These are phyloP conservation scores for Aspergillus tubingensis DNA, from an alignment of 2,329 filamentous ascomycete species.

Conservation along the genomic window DNA sequence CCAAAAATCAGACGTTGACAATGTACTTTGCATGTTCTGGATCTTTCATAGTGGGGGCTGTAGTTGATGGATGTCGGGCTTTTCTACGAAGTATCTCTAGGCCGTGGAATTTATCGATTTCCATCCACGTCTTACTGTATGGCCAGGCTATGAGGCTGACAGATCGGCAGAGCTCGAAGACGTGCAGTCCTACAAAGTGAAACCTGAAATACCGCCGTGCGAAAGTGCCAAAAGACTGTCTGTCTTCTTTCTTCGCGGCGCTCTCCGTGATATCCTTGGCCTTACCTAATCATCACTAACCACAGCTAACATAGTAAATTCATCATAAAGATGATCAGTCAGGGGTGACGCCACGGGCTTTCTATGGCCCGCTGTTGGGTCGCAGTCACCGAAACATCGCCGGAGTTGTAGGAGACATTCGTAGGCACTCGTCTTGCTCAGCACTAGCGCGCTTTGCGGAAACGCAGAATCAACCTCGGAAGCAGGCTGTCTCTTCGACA, in stretches of 20 bases:
- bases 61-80: not conserved
- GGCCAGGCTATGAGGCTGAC: not conserved
- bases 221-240: not conserved
- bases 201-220: not conserved
- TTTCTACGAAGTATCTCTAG: not conserved
- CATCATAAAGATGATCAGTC: not conserved
- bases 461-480: too few species aligned
- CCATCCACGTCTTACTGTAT: not conserved
- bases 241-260: not conserved
- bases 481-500: too few species aligned
- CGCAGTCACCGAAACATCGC: too few species aligned
- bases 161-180: not conserved
- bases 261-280: not conserved
- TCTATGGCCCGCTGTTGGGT: not conserved
- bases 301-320: not conserved
- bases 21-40: not conserved
- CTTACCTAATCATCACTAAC: not conserved
- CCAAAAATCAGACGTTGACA: not conserved
- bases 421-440: too few species aligned
- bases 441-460: too few species aligned
- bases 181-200: not conserved
- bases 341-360: not conserved
- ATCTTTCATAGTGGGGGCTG: not conserved
- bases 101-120: too few species aligned
- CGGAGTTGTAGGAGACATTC: too few species aligned